Conservation (phyloP, 2,329 filamentous ascomycete species). For the Exophiala sp. region DNA sequence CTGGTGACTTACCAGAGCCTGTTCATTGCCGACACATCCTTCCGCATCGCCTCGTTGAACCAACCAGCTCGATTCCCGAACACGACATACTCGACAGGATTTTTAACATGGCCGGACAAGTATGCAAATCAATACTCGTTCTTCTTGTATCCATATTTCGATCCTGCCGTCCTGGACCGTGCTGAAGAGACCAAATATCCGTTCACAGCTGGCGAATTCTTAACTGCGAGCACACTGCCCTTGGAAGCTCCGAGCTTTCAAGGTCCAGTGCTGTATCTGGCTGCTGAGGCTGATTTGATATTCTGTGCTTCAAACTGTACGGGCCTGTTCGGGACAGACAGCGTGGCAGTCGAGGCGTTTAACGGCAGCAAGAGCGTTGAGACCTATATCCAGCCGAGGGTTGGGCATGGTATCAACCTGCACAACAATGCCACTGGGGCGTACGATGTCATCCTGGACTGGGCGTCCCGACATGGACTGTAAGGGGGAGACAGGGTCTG, state of each 20-base stretch:
- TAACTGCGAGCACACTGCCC: slow-evolving; percentile 19
- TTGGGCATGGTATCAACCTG: slow-evolving; percentile 32
- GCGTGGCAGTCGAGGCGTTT: slow-evolving; percentile 19
- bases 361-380: slow-evolving; percentile 25
- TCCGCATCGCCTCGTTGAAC: slow-evolving; percentile 33
- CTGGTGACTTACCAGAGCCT: slow-evolving; percentile 42
- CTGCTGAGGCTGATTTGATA: slow-evolving; percentile 24
- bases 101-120: slow-evolving; percentile 46
- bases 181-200: slow-evolving; percentile 33
- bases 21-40: slow-evolving; percentile 24
- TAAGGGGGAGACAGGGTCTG: too few relatives aligned
- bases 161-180: slow-evolving; percentile 47
- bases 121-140: slow-evolving; percentile 42
- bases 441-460: slow-evolving; percentile 25
- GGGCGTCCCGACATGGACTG: slow-evolving; percentile 26
- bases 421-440: slow-evolving; percentile 30
- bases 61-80: slow-evolving; percentile 16
- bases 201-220: slow-evolving; percentile 30
- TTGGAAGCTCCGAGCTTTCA: slow-evolving; percentile 19
- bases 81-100: slow-evolving; percentile 49
- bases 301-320: slow-evolving; percentile 31
- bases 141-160: slow-evolving; percentile 51
- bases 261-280: slow-evolving; percentile 30
- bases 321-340: slow-evolving; percentile 27
- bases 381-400: slow-evolving; percentile 29